Conservation (phyloP, 2,329 filamentous ascomycete species). For the Mollisiaceae sp. region DNA sequence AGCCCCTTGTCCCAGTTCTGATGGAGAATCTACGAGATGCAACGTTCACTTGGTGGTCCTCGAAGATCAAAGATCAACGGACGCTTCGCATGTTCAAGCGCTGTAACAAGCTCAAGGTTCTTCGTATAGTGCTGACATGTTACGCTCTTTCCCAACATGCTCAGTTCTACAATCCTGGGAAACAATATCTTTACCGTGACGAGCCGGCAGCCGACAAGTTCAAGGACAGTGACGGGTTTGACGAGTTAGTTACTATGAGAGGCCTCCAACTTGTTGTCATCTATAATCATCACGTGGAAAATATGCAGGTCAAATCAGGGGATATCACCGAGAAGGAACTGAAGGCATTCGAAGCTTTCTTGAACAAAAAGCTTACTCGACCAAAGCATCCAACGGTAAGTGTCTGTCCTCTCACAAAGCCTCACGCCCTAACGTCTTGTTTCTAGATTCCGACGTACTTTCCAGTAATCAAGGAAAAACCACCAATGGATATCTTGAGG, state of each 20-base stretch:
- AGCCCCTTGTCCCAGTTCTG: not conserved
- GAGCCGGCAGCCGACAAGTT: conserved; percentile 11
- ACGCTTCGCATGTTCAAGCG: conserved; percentile 2
- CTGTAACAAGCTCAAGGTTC: not conserved
- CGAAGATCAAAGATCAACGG: conserved; percentile 5
- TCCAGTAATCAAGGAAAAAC: not conserved
- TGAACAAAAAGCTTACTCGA: conserved; percentile 3
- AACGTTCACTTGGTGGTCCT: conserved; percentile 8
- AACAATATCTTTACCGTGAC: conserved; percentile 1
- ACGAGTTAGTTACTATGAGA: not conserved
- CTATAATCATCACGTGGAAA: not conserved
- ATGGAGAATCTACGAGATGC: conserved; percentile 8
- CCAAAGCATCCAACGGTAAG: conserved; percentile 7
- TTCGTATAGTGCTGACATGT: not conserved
- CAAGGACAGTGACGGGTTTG: conserved; percentile 2
- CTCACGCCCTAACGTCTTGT: not conserved
- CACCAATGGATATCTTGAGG: not conserved
- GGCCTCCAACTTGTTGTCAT: conserved; percentile 3
- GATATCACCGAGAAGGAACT: conserved; percentile 5
- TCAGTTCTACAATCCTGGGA: no score
- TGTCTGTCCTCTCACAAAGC: no score
- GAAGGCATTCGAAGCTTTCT: conserved; percentile 7
- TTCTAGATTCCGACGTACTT: not conserved
- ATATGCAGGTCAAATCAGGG: not conserved
- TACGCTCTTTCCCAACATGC: not conserved